These are phyloP conservation scores for Daldinia concentrica DNA, from an alignment of 495 filamentous ascomycete genomes.

Conservation along the genomic window DNA sequence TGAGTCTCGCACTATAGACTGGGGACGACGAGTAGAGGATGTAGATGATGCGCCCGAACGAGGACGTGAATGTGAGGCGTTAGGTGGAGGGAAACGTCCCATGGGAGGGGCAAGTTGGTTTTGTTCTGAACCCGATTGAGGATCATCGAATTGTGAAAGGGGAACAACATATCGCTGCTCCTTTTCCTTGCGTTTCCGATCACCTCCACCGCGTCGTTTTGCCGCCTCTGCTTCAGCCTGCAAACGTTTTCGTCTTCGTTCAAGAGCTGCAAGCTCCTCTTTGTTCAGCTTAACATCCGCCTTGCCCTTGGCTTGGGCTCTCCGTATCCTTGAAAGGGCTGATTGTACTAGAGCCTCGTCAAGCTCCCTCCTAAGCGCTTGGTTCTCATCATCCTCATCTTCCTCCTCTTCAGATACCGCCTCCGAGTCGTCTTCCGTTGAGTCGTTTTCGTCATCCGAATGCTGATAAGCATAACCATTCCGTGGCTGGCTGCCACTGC, in stretches of 20 bases:
- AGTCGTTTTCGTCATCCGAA: conserved; percentile 58
- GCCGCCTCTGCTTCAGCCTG: conserved; percentile 55
- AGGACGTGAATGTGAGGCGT: conserved; percentile 44
- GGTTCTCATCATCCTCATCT: conserved; percentile 62
- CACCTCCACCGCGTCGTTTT: conserved; percentile 28
- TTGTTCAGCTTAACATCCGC: conserved; percentile 78
- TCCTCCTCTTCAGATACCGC: conserved; percentile 53
- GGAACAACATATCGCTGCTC: conserved; percentile 55
- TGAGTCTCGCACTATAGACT: conserved; percentile 38
- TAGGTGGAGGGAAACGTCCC: conserved; percentile 53
- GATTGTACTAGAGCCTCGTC: conserved; percentile 78
- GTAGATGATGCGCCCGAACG: conserved; percentile 48
- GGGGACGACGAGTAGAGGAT: conserved; percentile 41
- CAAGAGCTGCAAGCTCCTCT: conserved; percentile 78
- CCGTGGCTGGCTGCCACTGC: conserved; percentile 55
- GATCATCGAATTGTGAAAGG: conserved; percentile 51
- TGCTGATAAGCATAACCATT: conserved; percentile 58
- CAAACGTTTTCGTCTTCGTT: conserved; percentile 68
- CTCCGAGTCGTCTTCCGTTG: conserved; percentile 63
- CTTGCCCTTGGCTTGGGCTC: conserved; percentile 76
- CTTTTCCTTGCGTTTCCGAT: conserved; percentile 45
- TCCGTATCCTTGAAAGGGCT: conserved; percentile 78
- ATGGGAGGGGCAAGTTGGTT: conserved; percentile 45
- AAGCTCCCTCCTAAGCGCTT: conserved; percentile 55
- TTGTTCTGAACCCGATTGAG: conserved; percentile 23